Percentiles rank a stretch among this genome's conserved stretches.
Conservation (phyloP, 352 stramenopile genomes). For the Globisporangium paroecandrum region DNA sequence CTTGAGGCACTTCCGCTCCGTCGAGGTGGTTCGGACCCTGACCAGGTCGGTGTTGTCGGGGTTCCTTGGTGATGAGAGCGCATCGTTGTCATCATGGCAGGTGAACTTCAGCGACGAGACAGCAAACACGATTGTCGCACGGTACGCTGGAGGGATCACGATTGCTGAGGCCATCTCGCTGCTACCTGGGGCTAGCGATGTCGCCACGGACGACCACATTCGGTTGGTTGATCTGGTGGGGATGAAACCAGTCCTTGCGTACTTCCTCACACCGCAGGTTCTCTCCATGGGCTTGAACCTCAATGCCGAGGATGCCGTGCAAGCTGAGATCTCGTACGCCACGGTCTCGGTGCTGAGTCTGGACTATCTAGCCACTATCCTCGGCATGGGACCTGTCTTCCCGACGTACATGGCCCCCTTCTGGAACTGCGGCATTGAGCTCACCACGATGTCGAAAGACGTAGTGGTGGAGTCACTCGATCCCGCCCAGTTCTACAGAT, state of each 20-base stretch:
- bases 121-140: constrained; percentile 23
- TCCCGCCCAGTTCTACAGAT: constrained; percentile 20
- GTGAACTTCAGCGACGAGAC: constrained; percentile 19
- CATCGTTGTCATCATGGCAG: constrained; percentile 15
- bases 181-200: constrained; percentile 15
- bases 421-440: constrained; percentile 41
- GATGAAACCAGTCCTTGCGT: constrained; percentile 18
- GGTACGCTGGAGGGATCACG: constrained; percentile 28
- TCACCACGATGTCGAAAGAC: constrained; percentile 36
- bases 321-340: constrained; percentile 37
- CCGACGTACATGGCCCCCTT: constrained; percentile 36
- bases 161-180: constrained; percentile 20
- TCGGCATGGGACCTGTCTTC: constrained; percentile 33
- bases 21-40: constrained; percentile 30
- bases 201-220: constrained; percentile 22
- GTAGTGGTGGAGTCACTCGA: constrained; percentile 26
- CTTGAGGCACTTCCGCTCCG: constrained; percentile 35
- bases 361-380: constrained; percentile 30
- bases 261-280: constrained; percentile 28
- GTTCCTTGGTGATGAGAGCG: constrained; percentile 18
- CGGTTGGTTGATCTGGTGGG: constrained; percentile 30
- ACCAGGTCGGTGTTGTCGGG: constrained; percentile 38
- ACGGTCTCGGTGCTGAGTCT: constrained; percentile 27
- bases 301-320: constrained; percentile 33
- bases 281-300: constrained; percentile 36